Conservation (phyloP, 2,329 filamentous ascomycete genomes). For the Chalara sp. region DNA sequence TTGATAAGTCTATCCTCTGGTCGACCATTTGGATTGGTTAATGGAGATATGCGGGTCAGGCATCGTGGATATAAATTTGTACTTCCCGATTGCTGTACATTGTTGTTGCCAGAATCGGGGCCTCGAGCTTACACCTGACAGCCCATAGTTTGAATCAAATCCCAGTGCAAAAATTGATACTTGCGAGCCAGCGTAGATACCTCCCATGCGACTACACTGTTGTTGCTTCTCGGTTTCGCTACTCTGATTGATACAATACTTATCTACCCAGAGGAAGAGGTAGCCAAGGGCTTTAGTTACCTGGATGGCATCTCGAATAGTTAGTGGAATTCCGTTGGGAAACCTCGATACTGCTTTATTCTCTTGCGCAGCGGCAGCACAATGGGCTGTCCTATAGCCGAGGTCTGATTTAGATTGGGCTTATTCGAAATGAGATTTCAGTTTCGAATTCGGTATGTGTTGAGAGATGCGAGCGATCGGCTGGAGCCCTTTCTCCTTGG, state of each 20-base stretch:
- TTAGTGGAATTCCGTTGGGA: constrained; percentile 9
- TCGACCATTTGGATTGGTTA: constrained; percentile 3
- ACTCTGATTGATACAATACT: constrained; percentile 12
- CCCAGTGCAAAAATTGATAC: constrained; percentile 16
- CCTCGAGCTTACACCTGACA: constrained; percentile 8
- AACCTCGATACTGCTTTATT: constrained; percentile 3
- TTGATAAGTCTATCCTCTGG: constrained; percentile 4
- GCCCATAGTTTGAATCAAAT: constrained; percentile 14
- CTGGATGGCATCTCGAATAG: constrained; percentile 16
- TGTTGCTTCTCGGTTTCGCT: constrained; percentile 7
- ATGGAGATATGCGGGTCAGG: constrained; percentile 3
- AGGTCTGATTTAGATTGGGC: constrained; percentile 1
- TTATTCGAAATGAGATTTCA: constrained; percentile 3
- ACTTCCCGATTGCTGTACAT: constrained; percentile 3
- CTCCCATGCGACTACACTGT: constrained; percentile 17
- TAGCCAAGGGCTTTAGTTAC: constrained; percentile 17
- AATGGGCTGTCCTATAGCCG: constrained; percentile 2
- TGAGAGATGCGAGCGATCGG: constrained; percentile 1
- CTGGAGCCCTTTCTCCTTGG: constrained; percentile 1
- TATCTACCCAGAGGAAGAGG: constrained; percentile 13
- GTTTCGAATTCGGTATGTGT: constrained; percentile 1
- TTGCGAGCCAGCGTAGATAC: constrained; percentile 13
- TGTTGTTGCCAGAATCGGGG: constrained; percentile 4
- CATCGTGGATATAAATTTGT: constrained; percentile 4
- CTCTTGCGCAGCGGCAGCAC: not conserved